phyloP scores from a whole-genome alignment of 805 yeast species.

The Osmozyma mogii region DNA sequence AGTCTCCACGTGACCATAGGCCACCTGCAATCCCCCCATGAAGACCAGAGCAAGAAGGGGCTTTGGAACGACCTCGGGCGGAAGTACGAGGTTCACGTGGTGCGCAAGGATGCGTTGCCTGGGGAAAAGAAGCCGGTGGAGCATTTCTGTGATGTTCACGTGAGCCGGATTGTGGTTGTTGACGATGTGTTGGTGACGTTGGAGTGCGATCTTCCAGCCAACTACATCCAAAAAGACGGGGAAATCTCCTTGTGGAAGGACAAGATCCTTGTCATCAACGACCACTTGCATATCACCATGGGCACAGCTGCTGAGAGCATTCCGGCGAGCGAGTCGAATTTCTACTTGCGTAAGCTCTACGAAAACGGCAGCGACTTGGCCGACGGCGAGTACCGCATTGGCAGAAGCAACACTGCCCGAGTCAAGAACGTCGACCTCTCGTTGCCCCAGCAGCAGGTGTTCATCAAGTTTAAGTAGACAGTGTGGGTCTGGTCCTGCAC shows the following conservation, averaged over 20 bases:
- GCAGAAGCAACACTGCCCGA: no score
- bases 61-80: slow-evolving; percentile 15
- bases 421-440: not conserved
- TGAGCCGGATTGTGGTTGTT: slow-evolving; percentile 44
- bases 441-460: not conserved
- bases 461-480: not conserved
- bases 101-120: slow-evolving; percentile 23
- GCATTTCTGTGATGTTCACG: slow-evolving; percentile 29
- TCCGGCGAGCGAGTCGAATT: no score
- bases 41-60: slow-evolving; percentile 10
- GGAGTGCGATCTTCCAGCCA: slow-evolving; percentile 29
- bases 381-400: no score
- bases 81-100: slow-evolving; percentile 4
- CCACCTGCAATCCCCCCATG: slow-evolving; percentile 27
- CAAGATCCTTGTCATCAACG: slow-evolving; percentile 29
- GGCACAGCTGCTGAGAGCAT: no score
- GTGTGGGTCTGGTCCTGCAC: no score
- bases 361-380: no score
- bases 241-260: slow-evolving; percentile 2
- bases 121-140: slow-evolving; percentile 7
- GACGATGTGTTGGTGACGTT: slow-evolving; percentile 44
- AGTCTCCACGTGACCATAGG: slow-evolving; percentile 65
- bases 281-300: slow-evolving; percentile 57
- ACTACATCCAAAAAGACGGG: slow-evolving; percentile 2
- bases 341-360: no score